These are phyloP conservation scores for Lignosus rhinocerotis DNA, from an alignment of 1,284 basidiomycete species.

Conservation along the genomic window DNA sequence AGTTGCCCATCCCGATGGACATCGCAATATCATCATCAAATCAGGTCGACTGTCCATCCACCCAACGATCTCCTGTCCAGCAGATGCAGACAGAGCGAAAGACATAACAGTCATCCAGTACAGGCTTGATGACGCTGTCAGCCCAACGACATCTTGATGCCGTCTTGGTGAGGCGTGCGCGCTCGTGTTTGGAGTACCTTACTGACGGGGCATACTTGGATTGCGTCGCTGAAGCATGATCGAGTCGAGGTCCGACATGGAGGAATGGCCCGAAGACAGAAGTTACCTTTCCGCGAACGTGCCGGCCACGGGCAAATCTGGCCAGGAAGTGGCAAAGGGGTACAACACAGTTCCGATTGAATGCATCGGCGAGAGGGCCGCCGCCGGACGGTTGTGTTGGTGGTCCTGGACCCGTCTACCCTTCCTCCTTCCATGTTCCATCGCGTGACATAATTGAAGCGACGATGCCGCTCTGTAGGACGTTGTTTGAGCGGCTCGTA, in stretches of 20 bases:
- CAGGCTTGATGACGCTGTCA: conserved; percentile 17
- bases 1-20: neutral
- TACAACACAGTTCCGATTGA: conserved; percentile 2
- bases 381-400: conserved; percentile 1
- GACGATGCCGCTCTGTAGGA: neutral
- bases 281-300: neutral
- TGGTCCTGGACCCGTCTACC: neutral
- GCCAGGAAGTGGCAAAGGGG: neutral
- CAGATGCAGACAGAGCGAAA: neutral
- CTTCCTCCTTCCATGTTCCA: conserved; percentile 8
- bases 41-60: neutral
- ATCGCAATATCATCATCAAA: neutral
- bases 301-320: neutral
- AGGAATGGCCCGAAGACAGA: neutral
- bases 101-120: conserved; percentile 1
- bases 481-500: conserved; percentile 14
- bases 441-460: conserved; percentile 15
- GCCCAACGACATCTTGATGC: neutral
- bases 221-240: neutral
- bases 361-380: conserved; percentile 8
- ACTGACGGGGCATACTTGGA: conserved; percentile 1
- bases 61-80: neutral
- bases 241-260: neutral
- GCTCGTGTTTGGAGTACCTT: neutral
- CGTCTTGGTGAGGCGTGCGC: neutral